Base-by-base conservation (phyloP, 768 basidiomycete species). In the Boletus huronensis region DNA sequence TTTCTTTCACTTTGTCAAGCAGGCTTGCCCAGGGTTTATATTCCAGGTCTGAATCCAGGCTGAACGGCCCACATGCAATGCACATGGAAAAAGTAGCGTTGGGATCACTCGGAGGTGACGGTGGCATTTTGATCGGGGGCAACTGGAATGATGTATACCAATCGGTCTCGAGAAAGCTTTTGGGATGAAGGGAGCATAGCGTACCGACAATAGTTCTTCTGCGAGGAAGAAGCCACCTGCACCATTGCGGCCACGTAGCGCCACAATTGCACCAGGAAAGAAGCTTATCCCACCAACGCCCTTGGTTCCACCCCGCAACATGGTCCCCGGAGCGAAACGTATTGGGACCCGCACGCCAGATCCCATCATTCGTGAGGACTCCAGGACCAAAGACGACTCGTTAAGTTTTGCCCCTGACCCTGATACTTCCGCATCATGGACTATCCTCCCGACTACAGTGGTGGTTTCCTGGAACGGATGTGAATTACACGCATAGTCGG, bases 251-350 rank as follows among this genome's bases (percentile, higher is more conserved):
- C 97, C 97, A 57, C 84, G 90, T 31, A 98, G 65, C 0, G 88
- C 93, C 2, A 87, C 87, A 48, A 98, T 83, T 28, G 85, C 85
- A 4, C 97, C 97, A 5, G 94, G 93, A 65, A 95, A 98, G 39
- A 98, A 66, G 1, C 90, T 86, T 10, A 87, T 71, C 0, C 84
- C 83, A 16, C 80, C 81, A 10, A 82, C 74, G 11, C 88, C 90
- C 52, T 78, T 78, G 14, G 75, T 64, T 1, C 81, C 79, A 17
- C 85, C 85, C 36, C 87, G 79, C 2, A 96, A 77, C 61, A 82
- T 83, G 50, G 90, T 74, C 21, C 75, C 73, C 5, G 81, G 73
- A 31, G 87, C 79, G 51, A 98, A 88, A 21, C 83, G 81, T 38
- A 99, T 71, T 0, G 86, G 79, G 2, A 94, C 77, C 25, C 87